phyloP scores from a whole-genome alignment of 257 asterid genomes.

The Penstemon davidsonii region DNA sequence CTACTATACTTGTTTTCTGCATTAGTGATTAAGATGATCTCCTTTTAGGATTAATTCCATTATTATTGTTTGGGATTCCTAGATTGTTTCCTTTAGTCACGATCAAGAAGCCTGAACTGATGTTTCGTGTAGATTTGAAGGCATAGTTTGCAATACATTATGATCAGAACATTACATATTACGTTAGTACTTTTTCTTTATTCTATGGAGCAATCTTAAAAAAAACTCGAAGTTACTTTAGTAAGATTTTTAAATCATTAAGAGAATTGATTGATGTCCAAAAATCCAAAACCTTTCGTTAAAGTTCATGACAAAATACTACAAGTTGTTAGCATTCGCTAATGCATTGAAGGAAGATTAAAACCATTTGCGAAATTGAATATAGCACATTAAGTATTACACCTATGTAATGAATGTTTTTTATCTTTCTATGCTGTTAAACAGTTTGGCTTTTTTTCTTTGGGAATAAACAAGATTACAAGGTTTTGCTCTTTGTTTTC shows the following conservation, averaged over 20 bases:
- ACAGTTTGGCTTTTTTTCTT: neutral
- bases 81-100: conserved; percentile 8
- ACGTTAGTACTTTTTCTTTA: neutral
- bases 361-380: no score
- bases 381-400: no score
- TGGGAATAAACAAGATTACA: neutral
- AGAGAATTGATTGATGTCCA: neutral
- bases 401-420: no score
- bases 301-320: no score
- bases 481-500: conserved; percentile 26
- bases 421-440: no score
- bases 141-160: no score
- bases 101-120: conserved; percentile 4
- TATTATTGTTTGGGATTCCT: neutral
- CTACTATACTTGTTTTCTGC: neutral
- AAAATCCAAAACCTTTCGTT: neutral
- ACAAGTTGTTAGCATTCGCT: no score
- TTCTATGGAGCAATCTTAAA: neutral
- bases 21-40: conserved; percentile 4
- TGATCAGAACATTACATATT: neutral
- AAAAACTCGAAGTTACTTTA: neutral
- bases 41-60: neutral
- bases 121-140: no score
- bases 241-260: neutral
- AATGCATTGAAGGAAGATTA: no score